Conservation (phyloP, 306 rosid species). For the Crataegus laevigata region DNA sequence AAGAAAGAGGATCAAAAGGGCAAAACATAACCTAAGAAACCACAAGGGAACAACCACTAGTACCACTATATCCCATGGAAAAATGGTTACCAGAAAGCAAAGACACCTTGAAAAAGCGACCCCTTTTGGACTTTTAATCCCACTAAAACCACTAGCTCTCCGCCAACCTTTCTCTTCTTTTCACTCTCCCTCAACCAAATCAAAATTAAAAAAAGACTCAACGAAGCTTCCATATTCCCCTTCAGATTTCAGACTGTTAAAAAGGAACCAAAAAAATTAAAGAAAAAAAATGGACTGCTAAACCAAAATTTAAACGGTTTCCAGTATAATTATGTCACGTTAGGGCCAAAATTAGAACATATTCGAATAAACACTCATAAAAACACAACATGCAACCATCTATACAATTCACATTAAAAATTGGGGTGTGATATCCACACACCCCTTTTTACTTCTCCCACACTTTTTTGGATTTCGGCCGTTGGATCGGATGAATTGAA, state of each 20-base stretch:
- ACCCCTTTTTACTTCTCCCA: too few species aligned
- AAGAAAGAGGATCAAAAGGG: neutral
- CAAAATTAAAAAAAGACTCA: neutral
- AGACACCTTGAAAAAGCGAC: neutral
- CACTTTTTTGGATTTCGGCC: too few species aligned
- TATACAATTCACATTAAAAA: too few species aligned
- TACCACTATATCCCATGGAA: neutral
- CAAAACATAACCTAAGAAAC: neutral
- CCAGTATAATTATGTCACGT: too few species aligned
- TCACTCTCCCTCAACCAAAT: neutral
- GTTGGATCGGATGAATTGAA: too few species aligned
- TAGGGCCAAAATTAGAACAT: too few species aligned
- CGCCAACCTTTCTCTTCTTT: neutral
- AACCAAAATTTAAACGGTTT: too few species aligned
- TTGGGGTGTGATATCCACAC: too few species aligned
- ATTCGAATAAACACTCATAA: too few species aligned
- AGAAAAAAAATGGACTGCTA: neutral
- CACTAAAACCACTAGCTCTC: neutral
- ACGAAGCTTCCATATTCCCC: neutral
- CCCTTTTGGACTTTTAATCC: neutral
- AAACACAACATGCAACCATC: too few species aligned
- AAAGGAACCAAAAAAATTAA: neutral
- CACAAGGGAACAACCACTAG: neutral
- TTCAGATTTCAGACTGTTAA: neutral
- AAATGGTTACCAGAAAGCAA: slow-evolving; percentile 12